Conservation (phyloP, 2,329 filamentous ascomycete genomes). For the Nemania abortiva region DNA sequence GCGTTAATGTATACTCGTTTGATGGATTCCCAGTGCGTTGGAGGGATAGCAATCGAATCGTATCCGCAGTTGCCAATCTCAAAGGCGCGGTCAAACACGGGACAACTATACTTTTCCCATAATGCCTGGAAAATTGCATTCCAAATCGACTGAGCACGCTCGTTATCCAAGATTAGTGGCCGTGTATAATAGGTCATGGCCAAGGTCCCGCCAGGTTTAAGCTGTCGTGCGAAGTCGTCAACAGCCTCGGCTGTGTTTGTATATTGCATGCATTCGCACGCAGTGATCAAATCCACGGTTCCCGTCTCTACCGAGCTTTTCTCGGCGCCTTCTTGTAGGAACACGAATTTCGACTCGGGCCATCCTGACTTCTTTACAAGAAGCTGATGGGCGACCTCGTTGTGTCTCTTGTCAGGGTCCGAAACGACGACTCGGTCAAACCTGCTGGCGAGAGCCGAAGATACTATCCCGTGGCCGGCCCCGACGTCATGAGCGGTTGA, state of each 20-base stretch:
- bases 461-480: conserved; percentile 41
- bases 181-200: conserved; percentile 43
- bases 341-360: conserved; percentile 42
- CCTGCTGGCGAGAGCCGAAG: conserved; percentile 33
- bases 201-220: conserved; percentile 45
- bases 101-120: neutral
- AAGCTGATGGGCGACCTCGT: conserved; percentile 37
- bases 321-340: conserved; percentile 47
- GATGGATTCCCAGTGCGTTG: no score
- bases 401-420: conserved; percentile 47
- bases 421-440: conserved; percentile 46
- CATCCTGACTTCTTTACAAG: conserved; percentile 37
- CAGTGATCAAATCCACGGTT: conserved; percentile 44
- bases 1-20: no score
- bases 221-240: conserved; percentile 43
- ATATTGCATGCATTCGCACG: conserved; percentile 49
- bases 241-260: conserved; percentile 41
- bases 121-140: neutral
- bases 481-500: conserved; percentile 41
- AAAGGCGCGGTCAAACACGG: no score
- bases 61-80: no score
- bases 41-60: no score
- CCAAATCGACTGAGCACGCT: conserved; percentile 32
- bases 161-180: conserved; percentile 31
- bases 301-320: conserved; percentile 39